Base-by-base conservation (phyloP, 176 grass and related monocot species). In the Tillandsia leiboldiana region DNA sequence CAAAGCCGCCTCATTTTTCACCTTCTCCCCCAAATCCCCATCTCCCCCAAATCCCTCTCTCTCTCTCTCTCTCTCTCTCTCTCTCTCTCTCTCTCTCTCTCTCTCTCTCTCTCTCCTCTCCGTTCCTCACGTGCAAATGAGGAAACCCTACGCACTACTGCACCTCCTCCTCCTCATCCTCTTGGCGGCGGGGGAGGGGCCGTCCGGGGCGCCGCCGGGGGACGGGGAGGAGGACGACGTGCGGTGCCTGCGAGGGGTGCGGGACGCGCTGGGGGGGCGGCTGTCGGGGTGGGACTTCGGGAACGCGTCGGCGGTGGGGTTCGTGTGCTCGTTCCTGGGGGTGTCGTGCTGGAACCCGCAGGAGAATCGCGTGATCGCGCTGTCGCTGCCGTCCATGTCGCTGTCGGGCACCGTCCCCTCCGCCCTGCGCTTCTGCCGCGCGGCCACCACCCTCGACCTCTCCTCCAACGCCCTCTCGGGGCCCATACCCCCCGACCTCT, bases 281-380 rank as follows among this genome's bases (percentile, higher is more conserved):
- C 73, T 84, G 12, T 11, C 12, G 12, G 47, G 53, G 47, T 99
- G 94, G 89, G 28, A 27, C 65, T 87, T 99, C 82, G 2, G 1
- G 3, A 99, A 93, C 82, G 26, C 29, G 59, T 77, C 87, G 1
- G 51, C 29, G 8, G 56, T 61, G 1, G 80, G 82, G 58, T 77
- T 72, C 72, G 63, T 93, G 65, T 99, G 94, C 82, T 26, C n/a
- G 2, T 90, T 73, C 77, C 1, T 0, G 13, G 89, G 94, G 48
- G 53, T 99, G 48, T 9, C 66, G 11, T 97, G 89, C 86, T 93
- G 94, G 94, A 82, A 93, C 74, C 13, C 12, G 68, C 79, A 90
- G 68, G 94, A 97, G 84, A 83, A 81, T 9, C 94, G 89, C 65
- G 77, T 92, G 59, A 13, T 97, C 42, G 18, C 7, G 13, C 72